phyloP scores from a whole-genome alignment of 768 basidiomycete species.

The Pleurotus pulmonarius region DNA sequence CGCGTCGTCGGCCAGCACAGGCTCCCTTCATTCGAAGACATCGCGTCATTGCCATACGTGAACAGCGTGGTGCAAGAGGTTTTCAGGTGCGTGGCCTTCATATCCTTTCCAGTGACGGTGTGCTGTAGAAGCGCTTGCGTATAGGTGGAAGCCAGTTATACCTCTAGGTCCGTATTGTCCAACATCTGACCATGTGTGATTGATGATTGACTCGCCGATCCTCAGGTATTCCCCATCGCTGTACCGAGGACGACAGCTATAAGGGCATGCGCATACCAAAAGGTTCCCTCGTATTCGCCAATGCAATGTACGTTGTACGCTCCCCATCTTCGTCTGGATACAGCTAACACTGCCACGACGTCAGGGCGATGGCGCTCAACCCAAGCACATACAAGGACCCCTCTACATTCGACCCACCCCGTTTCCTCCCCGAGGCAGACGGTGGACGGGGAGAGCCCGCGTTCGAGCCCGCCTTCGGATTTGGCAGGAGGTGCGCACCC shows the following conservation, averaged over 20 bases:
- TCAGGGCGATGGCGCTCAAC: slow-evolving; percentile 1
- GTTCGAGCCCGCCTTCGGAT: neutral
- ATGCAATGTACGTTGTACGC: neutral
- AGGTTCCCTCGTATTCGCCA: slow-evolving; percentile 1
- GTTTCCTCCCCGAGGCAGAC: neutral
- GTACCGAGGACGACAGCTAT: slow-evolving; percentile 3
- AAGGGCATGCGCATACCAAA: slow-evolving; percentile 3
- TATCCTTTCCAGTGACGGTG: neutral
- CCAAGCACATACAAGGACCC: neutral
- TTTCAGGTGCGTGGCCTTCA: neutral
- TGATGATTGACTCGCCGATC: neutral
- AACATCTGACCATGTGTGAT: neutral
- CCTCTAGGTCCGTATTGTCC: neutral
- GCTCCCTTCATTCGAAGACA: slow-evolving; percentile 2
- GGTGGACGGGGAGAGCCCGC: neutral
- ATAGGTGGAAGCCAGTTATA: slow-evolving; percentile 1
- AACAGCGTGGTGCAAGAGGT: neutral
- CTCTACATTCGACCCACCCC: neutral
- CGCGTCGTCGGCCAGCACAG: neutral
- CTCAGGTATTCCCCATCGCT: slow-evolving; percentile 1
- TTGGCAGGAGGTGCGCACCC: slow-evolving; percentile 3
- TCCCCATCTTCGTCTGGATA: too few species aligned
- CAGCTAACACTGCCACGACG: too few species aligned
- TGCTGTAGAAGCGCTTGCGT: neutral
- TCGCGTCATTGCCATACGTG: neutral